A percentile compares a stretch with the other conserved stretches of the same genome.
These are phyloP conservation scores for Emericellopsis cladophorae DNA, from an alignment of 2,329 filamentous ascomycete genomes.

Conservation along the genomic window DNA sequence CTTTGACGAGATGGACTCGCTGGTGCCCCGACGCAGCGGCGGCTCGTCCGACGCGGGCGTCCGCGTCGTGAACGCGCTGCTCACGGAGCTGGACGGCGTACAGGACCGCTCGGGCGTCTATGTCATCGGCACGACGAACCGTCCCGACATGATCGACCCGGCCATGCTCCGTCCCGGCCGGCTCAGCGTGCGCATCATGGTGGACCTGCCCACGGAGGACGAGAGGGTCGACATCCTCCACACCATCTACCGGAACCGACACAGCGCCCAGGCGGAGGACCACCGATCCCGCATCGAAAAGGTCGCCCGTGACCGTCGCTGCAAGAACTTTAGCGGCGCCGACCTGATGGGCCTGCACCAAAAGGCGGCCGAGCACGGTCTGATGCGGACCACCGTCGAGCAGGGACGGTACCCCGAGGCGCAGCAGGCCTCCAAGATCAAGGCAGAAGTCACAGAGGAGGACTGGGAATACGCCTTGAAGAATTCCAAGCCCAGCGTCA, in stretches of 20 bases:
- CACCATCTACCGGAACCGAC: constrained; percentile 44
- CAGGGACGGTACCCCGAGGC: constrained; percentile 36
- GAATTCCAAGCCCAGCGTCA: constrained; percentile 16
- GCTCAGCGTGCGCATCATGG: constrained; percentile 76
- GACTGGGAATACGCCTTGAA: constrained; percentile 38
- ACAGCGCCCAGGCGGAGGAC: constrained; percentile 22
- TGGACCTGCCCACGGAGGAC: constrained; percentile 67
- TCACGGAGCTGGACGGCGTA: constrained; percentile 87
- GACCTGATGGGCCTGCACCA: constrained; percentile 37
- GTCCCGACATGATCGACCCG: constrained; percentile 91
- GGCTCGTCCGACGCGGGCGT: constrained; percentile 69
- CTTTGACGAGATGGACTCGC: constrained; percentile 92
- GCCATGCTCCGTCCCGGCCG: constrained; percentile 89
- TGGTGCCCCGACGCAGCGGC: constrained; percentile 75
- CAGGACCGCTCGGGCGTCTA: constrained; percentile 74
- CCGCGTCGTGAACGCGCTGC: constrained; percentile 85
- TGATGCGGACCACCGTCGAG: constrained; percentile 20
- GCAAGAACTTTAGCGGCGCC: constrained; percentile 64
- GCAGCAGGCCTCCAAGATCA: constrained; percentile 30
- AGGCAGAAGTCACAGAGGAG: constrained; percentile 11
- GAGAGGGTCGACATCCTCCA: constrained; percentile 79
- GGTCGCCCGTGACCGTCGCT: constrained; percentile 55
- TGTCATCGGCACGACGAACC: constrained; percentile 87
- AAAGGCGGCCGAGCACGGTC: constrained; percentile 38
- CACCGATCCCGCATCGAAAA: constrained; percentile 41